These are phyloP conservation scores for Piedraia hortae DNA, from an alignment of 2,329 filamentous ascomycete genomes.

Conservation along the genomic window DNA sequence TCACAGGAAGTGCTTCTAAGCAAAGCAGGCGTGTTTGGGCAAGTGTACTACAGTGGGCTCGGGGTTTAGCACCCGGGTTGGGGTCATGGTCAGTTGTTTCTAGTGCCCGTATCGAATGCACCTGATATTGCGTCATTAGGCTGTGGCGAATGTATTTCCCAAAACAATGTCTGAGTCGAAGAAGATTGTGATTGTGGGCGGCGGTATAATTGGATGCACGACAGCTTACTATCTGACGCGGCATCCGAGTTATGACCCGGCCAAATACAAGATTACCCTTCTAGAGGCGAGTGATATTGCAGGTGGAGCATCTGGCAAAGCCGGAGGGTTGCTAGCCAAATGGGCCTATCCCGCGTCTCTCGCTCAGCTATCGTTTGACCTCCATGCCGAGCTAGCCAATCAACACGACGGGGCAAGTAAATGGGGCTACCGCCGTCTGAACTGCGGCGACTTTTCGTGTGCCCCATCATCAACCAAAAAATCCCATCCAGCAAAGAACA, in stretches of 20 bases:
- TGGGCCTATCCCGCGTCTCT: constrained; percentile 77
- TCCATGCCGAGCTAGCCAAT: constrained; percentile 62
- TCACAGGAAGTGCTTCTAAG: constrained; percentile 99
- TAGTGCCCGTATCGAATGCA: too few relatives aligned
- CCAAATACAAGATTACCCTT: constrained; percentile 52
- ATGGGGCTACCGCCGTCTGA: constrained; percentile 68
- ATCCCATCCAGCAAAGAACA: constrained; percentile 25
- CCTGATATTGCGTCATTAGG: too few relatives aligned
- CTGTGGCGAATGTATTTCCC: too few relatives aligned
- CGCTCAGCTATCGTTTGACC: constrained; percentile 57
- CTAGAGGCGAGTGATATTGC: constrained; percentile 69
- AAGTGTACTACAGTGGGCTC: too few relatives aligned
- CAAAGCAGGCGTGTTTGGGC: constrained; percentile 2
- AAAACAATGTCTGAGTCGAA: too few relatives aligned
- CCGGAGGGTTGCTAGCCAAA: constrained; percentile 63
- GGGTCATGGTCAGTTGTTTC: too few relatives aligned
- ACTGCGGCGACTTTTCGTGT: constrained; percentile 40
- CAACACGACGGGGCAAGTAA: constrained; percentile 49
- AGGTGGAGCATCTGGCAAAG: constrained; percentile 81
- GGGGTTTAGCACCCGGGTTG: too few relatives aligned
- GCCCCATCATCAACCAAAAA: constrained; percentile 28
- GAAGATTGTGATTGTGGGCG: constrained; percentile 28
- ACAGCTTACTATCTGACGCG: constrained; percentile 78
- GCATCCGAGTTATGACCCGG: constrained; percentile 52
- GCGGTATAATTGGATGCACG: constrained; percentile 76